phyloP scores from a whole-genome alignment of 164 flowering plant species.

The Vitis riparia region DNA sequence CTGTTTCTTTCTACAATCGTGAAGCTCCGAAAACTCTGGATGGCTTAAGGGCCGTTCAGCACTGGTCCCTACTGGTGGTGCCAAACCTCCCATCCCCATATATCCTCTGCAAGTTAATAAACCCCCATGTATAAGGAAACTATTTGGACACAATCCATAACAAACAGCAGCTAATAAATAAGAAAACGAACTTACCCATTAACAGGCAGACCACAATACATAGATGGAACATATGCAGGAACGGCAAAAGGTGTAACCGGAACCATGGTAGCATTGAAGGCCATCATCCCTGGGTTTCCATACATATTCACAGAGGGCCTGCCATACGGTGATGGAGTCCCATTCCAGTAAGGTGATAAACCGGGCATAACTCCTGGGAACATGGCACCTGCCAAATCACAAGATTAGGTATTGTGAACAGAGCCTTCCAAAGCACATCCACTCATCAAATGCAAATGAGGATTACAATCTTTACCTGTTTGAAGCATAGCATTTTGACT shows the following conservation, averaged over 20 bases:
- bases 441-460: background rate
- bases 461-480: constrained; percentile 35
- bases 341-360: constrained; percentile 54
- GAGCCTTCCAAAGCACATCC: background rate
- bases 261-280: constrained; percentile 45
- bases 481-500: constrained; percentile 38
- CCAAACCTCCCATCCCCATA: constrained; percentile 37
- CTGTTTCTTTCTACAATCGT: constrained; percentile 30
- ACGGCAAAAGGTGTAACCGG: constrained; percentile 39
- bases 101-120: constrained; percentile 40
- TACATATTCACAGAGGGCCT: constrained; percentile 48
- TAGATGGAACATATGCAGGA: constrained; percentile 47
- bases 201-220: constrained; percentile 43
- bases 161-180: background rate
- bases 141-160: background rate
- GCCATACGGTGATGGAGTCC: constrained; percentile 32
- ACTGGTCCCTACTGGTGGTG: constrained; percentile 25
- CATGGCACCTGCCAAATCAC: constrained; percentile 9
- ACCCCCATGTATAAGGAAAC: background rate
- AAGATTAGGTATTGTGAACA: background rate
- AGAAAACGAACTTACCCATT: constrained; percentile 37
- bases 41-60: constrained; percentile 26
- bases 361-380: constrained; percentile 38
- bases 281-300: constrained; percentile 48
- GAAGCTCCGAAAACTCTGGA: constrained; percentile 35